A percentile compares a stretch with the other conserved stretches of the same genome.
Conservation (phyloP, 2,329 filamentous ascomycete species). For the Paraconiothyrium brasiliense region DNA sequence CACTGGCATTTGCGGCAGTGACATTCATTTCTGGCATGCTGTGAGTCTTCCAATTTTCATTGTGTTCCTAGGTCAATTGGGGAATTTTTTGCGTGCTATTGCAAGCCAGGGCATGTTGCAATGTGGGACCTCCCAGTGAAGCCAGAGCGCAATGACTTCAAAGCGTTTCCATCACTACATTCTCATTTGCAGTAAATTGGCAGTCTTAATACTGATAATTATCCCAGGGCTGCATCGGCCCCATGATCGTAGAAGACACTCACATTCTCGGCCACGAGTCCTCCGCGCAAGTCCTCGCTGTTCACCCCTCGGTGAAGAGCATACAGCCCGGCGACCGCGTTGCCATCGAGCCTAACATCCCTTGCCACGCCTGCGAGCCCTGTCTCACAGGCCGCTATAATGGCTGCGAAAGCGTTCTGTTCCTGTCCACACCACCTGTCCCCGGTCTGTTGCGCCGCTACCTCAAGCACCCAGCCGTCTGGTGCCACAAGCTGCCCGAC, state of each 20-base stretch:
- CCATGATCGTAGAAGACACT: slow-evolving; percentile 89
- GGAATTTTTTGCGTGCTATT: too few relatives aligned
- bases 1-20: slow-evolving; percentile 95
- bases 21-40: slow-evolving; percentile 97
- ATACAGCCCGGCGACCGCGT: slow-evolving; percentile 89
- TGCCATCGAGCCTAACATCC: slow-evolving; percentile 92
- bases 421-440: slow-evolving; percentile 90
- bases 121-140: too few relatives aligned
- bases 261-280: slow-evolving; percentile 97
- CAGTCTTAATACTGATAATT: not conserved
- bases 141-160: too few relatives aligned
- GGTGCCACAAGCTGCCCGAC: slow-evolving; percentile 95
- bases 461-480: slow-evolving; percentile 91
- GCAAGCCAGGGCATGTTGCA: too few relatives aligned
- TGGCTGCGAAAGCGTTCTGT: slow-evolving; percentile 85
- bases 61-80: too few relatives aligned
- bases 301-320: slow-evolving; percentile 79
- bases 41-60: slow-evolving; percentile 50
- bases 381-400: slow-evolving; percentile 95
- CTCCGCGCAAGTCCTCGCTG: slow-evolving; percentile 81
- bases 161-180: too few relatives aligned
- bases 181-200: too few relatives aligned
- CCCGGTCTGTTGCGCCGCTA: slow-evolving; percentile 88
- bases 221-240: slow-evolving; percentile 79
- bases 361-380: slow-evolving; percentile 89